Conservation (phyloP, 2,329 filamentous ascomycete species). For the Verticillium nonalfalfae region DNA sequence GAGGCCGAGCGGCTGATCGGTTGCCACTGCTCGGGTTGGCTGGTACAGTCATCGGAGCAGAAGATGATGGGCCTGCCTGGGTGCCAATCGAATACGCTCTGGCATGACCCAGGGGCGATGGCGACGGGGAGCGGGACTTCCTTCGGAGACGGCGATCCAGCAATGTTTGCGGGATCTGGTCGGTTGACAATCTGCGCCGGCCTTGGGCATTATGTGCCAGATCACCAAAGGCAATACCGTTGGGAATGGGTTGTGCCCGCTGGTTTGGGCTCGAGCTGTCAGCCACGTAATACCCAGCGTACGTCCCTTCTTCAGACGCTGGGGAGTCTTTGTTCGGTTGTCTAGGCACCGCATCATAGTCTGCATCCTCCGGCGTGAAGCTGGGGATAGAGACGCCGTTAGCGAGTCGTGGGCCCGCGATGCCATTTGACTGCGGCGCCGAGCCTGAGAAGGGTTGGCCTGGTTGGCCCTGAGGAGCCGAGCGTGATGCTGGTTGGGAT, state of each 20-base stretch:
- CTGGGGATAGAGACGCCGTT: constrained; percentile 48
- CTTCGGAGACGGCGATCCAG: constrained; percentile 46
- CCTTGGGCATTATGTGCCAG: constrained; percentile 30
- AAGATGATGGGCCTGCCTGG: constrained; percentile 13
- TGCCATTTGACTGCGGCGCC: neutral
- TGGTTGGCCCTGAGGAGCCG: constrained; percentile 12
- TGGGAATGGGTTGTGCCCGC: constrained; percentile 20
- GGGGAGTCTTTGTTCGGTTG: constrained; percentile 35
- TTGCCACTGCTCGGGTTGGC: constrained; percentile 30
- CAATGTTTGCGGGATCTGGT: constrained; percentile 46
- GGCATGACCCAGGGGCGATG: constrained; percentile 46
- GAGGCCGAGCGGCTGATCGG: constrained; percentile 32
- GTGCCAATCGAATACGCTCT: constrained; percentile 36
- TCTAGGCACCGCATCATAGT: constrained; percentile 37
- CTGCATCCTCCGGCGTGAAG: constrained; percentile 49
- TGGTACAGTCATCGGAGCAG: constrained; percentile 29
- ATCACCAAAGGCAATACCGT: constrained; percentile 42
- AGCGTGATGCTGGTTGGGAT: constrained; percentile 56
- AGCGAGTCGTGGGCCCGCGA: constrained; percentile 24
- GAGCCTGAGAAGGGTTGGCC: constrained; percentile 7
- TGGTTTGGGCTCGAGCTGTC: constrained; percentile 19
- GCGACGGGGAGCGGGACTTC: constrained; percentile 50
- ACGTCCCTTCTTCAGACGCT: constrained; percentile 38
- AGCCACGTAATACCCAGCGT: constrained; percentile 29
- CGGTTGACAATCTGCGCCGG: constrained; percentile 42